Percentiles rank a stretch among this genome's conserved stretches.
Conservation (phyloP, 1,284 basidiomycete genomes). For the Marasmius tenuissimus region DNA sequence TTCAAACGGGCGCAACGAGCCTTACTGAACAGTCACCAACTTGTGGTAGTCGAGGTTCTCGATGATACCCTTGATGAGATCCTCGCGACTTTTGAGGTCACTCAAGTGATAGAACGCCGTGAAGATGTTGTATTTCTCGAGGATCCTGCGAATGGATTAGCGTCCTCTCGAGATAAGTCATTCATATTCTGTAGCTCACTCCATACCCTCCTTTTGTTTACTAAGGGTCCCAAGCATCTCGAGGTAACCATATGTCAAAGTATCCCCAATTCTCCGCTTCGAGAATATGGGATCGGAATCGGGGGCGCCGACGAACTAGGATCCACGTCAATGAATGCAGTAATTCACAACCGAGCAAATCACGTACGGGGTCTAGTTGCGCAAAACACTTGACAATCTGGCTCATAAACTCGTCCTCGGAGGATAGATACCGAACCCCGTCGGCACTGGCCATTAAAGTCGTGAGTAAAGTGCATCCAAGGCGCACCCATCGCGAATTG, state of each 20-base stretch:
- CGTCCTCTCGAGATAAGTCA: background rate
- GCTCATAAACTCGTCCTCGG: constrained; percentile 84
- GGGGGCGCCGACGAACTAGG: constrained; percentile 64
- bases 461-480: constrained; percentile 81
- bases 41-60: constrained; percentile 90
- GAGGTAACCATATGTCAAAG: constrained; percentile 90
- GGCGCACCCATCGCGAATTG: constrained; percentile 80
- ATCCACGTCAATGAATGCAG: background rate
- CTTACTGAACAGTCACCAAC: constrained; percentile 44
- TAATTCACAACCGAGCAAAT: background rate
- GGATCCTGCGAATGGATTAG: constrained; percentile 50
- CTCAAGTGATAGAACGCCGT: constrained; percentile 94
- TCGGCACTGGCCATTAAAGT: constrained; percentile 85
- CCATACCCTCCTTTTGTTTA: constrained; percentile 84
- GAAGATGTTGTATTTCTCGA: constrained; percentile 92
- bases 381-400: constrained; percentile 89
- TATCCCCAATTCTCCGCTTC: constrained; percentile 78
- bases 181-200: constrained; percentile 57
- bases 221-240: constrained; percentile 94
- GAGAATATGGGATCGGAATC: constrained; percentile 86
- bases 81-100: constrained; percentile 88
- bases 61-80: constrained; percentile 88
- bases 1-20: constrained; percentile 7
- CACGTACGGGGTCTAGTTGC: constrained; percentile 86
- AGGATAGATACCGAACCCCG: constrained; percentile 77